These are phyloP conservation scores for Solanum piurae DNA, from an alignment of 257 asterid species.

Conservation along the genomic window DNA sequence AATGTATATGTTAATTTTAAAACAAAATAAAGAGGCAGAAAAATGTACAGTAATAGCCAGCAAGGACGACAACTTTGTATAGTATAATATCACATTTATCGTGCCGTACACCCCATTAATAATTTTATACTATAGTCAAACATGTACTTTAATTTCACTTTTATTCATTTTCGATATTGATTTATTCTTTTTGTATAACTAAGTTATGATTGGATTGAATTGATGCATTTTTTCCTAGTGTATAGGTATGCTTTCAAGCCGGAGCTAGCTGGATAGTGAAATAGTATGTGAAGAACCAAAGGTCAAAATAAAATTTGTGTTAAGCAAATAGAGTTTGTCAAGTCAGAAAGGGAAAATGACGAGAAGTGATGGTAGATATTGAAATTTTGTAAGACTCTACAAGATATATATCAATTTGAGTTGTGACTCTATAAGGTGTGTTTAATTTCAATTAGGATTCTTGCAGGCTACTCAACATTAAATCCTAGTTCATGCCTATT, in stretches of 20 bases:
- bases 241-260: not conserved
- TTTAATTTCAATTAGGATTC: no score
- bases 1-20: not conserved
- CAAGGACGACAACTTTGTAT: not conserved
- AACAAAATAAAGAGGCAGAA: not conserved
- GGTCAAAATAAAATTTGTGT: not conserved
- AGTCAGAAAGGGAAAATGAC: not conserved
- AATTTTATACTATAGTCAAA: not conserved
- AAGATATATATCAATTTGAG: accelerated
- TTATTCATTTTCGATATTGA: not conserved
- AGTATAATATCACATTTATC: not conserved
- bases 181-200: not conserved
- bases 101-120: not conserved
- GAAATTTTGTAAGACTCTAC: accelerated
- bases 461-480: no score
- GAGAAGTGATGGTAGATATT: not conserved
- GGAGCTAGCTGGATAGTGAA: not conserved
- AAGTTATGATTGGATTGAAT: not conserved
- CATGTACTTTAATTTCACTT: not conserved
- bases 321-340: not conserved
- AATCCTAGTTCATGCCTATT: no score
- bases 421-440: no score
- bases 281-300: not conserved
- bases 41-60: not conserved
- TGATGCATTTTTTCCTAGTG: not conserved